phyloP scores from a whole-genome alignment of 257 asterid species.

The Schizonepeta tenuifolia region DNA sequence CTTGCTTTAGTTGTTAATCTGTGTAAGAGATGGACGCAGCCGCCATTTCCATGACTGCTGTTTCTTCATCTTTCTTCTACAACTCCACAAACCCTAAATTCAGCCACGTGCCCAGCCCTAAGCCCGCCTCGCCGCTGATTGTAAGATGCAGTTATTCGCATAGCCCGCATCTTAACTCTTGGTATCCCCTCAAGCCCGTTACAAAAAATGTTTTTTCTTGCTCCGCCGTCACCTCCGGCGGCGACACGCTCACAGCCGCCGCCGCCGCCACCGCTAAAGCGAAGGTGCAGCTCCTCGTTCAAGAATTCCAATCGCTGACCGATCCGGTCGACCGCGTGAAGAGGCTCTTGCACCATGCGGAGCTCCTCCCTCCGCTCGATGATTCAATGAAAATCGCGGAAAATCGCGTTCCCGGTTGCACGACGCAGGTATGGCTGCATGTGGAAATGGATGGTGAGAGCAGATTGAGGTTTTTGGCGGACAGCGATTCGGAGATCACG shows the following conservation, averaged over 20 bases:
- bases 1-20: background rate
- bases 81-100: constrained; percentile 42
- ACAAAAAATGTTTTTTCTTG: constrained; percentile 43
- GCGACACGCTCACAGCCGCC: constrained; percentile 33
- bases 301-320: constrained; percentile 58
- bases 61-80: constrained; percentile 45
- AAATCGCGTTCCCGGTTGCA: constrained; percentile 84
- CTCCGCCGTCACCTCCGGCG: constrained; percentile 51
- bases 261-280: constrained; percentile 35
- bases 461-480: constrained; percentile 57
- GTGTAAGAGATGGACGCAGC: constrained; percentile 54
- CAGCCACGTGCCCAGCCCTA: constrained; percentile 34
- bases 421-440: constrained; percentile 87
- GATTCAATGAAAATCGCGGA: constrained; percentile 49
- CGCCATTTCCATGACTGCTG: constrained; percentile 47
- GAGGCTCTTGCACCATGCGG: constrained; percentile 63
- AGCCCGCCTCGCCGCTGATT: constrained; percentile 32
- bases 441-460: constrained; percentile 51
- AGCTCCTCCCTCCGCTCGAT: constrained; percentile 49
- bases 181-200: constrained; percentile 32
- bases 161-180: constrained; percentile 35
- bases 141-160: constrained; percentile 45
- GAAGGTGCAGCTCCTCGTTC: constrained; percentile 55
- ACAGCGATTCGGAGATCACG: constrained; percentile 91
- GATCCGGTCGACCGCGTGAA: constrained; percentile 86